These are phyloP conservation scores for Cicer pinnatifidum DNA, from an alignment of 306 rosid species.

Conservation along the genomic window DNA sequence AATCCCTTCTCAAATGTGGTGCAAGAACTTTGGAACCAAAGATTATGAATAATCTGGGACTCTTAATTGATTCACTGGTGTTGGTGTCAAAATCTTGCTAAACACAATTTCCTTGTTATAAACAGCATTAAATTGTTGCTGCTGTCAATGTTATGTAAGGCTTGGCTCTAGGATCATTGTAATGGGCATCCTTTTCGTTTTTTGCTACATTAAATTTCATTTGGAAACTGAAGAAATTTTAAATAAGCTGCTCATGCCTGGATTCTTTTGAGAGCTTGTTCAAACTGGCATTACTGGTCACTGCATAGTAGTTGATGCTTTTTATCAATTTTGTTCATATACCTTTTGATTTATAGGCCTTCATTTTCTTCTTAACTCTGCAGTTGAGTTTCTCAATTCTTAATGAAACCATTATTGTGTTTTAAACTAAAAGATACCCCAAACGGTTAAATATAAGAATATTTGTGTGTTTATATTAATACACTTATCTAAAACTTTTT, in stretches of 20 bases:
- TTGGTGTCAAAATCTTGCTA: slow-evolving; percentile 33
- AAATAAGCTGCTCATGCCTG: slow-evolving; percentile 57
- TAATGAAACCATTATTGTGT: too few relatives aligned
- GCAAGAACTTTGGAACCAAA: slow-evolving; percentile 91
- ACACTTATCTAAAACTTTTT: too few relatives aligned
- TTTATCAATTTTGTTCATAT: not conserved
- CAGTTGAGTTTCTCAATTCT: slow-evolving; percentile 2
- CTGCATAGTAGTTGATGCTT: slow-evolving; percentile 30
- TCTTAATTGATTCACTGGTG: slow-evolving; percentile 36
- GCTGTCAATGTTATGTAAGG: slow-evolving; percentile 39
- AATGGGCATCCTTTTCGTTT: slow-evolving; percentile 37
- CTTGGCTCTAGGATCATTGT: slow-evolving; percentile 43
- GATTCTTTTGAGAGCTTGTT: slow-evolving; percentile 36
- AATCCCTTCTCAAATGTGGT: slow-evolving; percentile 96
- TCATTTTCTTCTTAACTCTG: slow-evolving; percentile 7
- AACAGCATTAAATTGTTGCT: slow-evolving; percentile 47
- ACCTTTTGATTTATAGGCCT: not conserved
- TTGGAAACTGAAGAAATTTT: slow-evolving; percentile 40
- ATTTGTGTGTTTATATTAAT: too few relatives aligned
- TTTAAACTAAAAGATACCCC: too few relatives aligned
- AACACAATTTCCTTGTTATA: slow-evolving; percentile 45
- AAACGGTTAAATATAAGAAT: too few relatives aligned
- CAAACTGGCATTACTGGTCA: slow-evolving; percentile 36
- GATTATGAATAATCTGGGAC: slow-evolving; percentile 58
- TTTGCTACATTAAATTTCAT: slow-evolving; percentile 42